Evolutionary conservation across 2,329 filamentous ascomycete species (phyloP).

Genomic region (Fusarium ambrosium): DNA sequence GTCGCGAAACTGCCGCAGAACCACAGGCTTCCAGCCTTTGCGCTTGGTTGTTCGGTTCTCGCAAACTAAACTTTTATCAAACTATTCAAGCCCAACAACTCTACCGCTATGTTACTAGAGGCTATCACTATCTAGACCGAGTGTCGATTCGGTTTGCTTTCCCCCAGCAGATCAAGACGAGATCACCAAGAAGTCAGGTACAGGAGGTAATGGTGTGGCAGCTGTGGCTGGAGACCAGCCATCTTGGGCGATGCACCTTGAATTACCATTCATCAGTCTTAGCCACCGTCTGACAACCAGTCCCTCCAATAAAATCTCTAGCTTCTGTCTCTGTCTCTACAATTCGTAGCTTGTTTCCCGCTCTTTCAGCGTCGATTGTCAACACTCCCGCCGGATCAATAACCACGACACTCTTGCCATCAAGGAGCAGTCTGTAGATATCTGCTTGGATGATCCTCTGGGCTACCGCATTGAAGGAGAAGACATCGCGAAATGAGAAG

Average conservation of each 20-base stretch:
- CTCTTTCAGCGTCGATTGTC: constrained; percentile 28
- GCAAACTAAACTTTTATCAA: too few species aligned
- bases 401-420: constrained; percentile 47
- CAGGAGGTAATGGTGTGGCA: too few species aligned
- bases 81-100: too few species aligned
- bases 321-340: constrained; percentile 47
- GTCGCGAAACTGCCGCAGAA: too few species aligned
- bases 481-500: constrained; percentile 51
- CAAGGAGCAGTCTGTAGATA: constrained; percentile 42
- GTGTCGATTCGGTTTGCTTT: too few species aligned
- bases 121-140: too few species aligned
- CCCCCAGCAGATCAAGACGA: too few species aligned
- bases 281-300: constrained; percentile 46
- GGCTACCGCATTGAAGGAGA: constrained; percentile 50
- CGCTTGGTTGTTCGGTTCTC: too few species aligned
- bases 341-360: constrained; percentile 30
- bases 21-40: too few species aligned
- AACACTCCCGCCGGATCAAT: constrained; percentile 49
- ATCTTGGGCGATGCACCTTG: background rate
- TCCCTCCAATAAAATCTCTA: constrained; percentile 47
- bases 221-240: background rate
- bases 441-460: constrained; percentile 48
- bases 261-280: constrained; percentile 43
- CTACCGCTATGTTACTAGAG: too few species aligned
- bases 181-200: too few species aligned